Base-by-base conservation (phyloP, 176 grass and related monocot species). In the Hsuehochloa calcarea region DNA sequence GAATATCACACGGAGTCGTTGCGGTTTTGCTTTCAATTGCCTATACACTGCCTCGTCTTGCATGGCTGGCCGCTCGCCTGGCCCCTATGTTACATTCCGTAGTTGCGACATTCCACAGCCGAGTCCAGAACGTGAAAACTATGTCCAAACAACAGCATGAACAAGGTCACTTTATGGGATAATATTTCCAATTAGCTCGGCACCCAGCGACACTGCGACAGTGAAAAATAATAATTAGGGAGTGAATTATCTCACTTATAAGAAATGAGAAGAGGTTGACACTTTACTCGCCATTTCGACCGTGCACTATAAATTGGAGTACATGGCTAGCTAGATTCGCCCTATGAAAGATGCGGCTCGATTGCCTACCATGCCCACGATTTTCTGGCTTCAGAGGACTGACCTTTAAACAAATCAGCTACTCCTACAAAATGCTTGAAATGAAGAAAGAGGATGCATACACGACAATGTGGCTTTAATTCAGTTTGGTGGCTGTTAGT, bases 1-100 rank as follows among this genome's bases (percentile, higher is more conserved):
- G 45, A 49, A 44, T 16, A 81, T 35, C 20, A 10, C 4, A 26
- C 5, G 35, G 14, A 59, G 44, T 25, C 11, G 87, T 51, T 85
- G 70, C 61, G 12, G 12, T 63, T 23, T 89, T 41, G 41, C 82
- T 81, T 85, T 89, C 77, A n/a, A 11, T 17, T 17, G 31, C 35
- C 11, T 4, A 55, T 34, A 14, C 43, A 34, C 45, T 38, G 64
- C 80, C 4, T 4, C 40, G 61, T 27, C 49, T 47, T 16, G 70
- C 70, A 49, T 56, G 56, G 4, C 9, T 75, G 10, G 8, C 40
- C 19, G 4, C 9, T 75, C 15, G 8, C 40, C 19, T 22, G 56
- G 14, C 54, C 85, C 16, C 11, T 10, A 0, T 44, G 65, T 25
- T 26, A 64, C n/a, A 22, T 73, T 80, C 85, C 4, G 22, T 19